Evolutionary conservation across 2,329 filamentous ascomycete genomes (phyloP), one percentile per base, ranked within the genome.

Genomic region (Pezizomycotina sp.): DNA sequence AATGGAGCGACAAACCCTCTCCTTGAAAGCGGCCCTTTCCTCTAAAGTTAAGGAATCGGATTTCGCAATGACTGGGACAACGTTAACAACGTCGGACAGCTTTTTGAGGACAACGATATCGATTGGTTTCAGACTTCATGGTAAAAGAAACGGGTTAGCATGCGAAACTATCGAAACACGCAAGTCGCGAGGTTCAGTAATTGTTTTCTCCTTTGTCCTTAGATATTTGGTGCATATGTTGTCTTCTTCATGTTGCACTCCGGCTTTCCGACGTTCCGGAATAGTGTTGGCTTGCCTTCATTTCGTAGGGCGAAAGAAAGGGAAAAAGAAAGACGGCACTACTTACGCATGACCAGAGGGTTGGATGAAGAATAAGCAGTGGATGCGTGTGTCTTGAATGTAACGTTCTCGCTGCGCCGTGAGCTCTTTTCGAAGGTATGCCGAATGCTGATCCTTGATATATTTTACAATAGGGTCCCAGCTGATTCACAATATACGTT

Each of bases 401-500:
- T 98, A 98, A 55, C 89, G 78, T 65, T 98, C 89, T 63, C 89
- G 81, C 69, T 98, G 89, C 51, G 89, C 89, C 37, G 89, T 95
- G 56, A 98, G 82, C 63, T 98, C 89, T 71, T 98, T 98, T 62
- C 89, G 81, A 53, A 98, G 74, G 66, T 95, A 98, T 55, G 89
- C 86, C 34, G 83, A 93, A 69, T 98, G 89, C 68, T 98, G 89
- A 63, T 98, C 89, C 71, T 98, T 98, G 71, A 98, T 98, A 65
- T 98, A 98, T 69, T 98, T 98, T 69, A 98, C 86, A 60, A 98
- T 98, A 47, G 89, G 89, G 58, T 98, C 89, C 89, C 89, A 98
- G 75, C 63, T 67, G 36, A 12, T 10, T 9, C 23, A 2, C 9
- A 6, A 31, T 32, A 5, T 9, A 8, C 13, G 28, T 45, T 14